phyloP scores from a whole-genome alignment of 495 filamentous ascomycete species.

The Daldinia bambusicola region DNA sequence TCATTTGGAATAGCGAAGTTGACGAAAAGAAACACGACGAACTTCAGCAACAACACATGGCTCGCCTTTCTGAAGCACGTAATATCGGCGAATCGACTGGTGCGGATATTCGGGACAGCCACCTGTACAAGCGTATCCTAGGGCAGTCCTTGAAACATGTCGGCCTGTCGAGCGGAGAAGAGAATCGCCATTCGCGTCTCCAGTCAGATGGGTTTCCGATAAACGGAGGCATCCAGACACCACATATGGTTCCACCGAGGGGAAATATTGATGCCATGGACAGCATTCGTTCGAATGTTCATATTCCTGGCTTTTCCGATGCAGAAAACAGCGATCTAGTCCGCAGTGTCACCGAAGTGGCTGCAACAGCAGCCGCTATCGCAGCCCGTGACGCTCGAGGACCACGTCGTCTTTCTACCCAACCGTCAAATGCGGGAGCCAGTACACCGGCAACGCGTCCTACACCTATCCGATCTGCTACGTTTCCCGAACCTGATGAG shows the following conservation, averaged over 20 bases:
- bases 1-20: constrained; percentile 91
- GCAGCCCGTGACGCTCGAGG: constrained; percentile 79
- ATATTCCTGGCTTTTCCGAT: constrained; percentile 74
- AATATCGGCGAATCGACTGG: constrained; percentile 55
- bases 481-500: constrained; percentile 56
- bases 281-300: constrained; percentile 54
- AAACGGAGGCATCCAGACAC: constrained; percentile 57
- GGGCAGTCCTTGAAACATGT: constrained; percentile 87
- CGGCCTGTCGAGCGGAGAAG: constrained; percentile 66
- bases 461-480: constrained; percentile 51
- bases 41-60: constrained; percentile 44
- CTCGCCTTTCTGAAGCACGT: constrained; percentile 56
- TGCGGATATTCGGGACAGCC: constrained; percentile 77
- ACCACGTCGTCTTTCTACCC: constrained; percentile 40
- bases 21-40: constrained; percentile 82
- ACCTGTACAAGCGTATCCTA: constrained; percentile 91
- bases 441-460: constrained; percentile 45
- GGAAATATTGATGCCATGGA: constrained; percentile 54
- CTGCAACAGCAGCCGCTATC: constrained; percentile 88
- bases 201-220: constrained; percentile 49
- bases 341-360: constrained; percentile 88
- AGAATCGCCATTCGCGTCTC: constrained; percentile 57
- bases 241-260: constrained; percentile 80
- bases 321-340: constrained; percentile 83
- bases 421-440: constrained; percentile 43